Conservation (phyloP, 371 early-diverging fungal genomes). For the Mucor piriformis region DNA sequence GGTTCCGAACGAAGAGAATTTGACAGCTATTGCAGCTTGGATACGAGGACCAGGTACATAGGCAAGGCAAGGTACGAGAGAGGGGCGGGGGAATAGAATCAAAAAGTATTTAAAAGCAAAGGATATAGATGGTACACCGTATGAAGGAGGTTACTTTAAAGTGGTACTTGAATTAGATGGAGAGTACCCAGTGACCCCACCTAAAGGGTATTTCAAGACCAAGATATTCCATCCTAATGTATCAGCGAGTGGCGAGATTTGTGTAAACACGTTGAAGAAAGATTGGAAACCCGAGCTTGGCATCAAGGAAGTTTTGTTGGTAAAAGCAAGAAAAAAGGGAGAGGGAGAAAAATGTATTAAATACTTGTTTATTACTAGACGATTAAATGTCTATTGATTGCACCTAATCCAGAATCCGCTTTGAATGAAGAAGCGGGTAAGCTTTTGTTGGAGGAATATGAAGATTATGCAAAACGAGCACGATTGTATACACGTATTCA, state of each 20-base stretch:
- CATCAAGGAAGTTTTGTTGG: conserved; percentile 80
- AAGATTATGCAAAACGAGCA: conserved; percentile 80
- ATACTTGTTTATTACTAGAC: conserved; percentile 48
- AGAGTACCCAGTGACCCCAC: conserved; percentile 77
- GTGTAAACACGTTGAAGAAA: conserved; percentile 90
- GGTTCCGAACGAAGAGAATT: conserved; percentile 66
- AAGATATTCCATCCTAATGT: conserved; percentile 96
- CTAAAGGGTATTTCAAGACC: conserved; percentile 81
- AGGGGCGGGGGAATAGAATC: too few species aligned
- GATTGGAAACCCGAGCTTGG: conserved; percentile 89
- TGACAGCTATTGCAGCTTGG: conserved; percentile 82
- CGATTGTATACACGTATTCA: conserved; percentile 78
- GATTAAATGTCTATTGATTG: conserved; percentile 88
- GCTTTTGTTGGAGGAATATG: conserved; percentile 84
- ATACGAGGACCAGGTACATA: conserved; percentile 82
- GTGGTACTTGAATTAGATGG: conserved; percentile 63
- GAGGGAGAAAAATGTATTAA: neutral
- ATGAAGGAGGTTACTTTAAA: conserved; percentile 74
- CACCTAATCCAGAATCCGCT: conserved; percentile 93
- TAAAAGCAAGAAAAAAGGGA: conserved; percentile 29
- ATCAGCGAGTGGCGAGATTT: conserved; percentile 83
- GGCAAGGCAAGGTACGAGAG: neutral
- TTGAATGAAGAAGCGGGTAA: conserved; percentile 92
- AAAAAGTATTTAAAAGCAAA: too few species aligned
- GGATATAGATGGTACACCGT: conserved; percentile 80